A percentile compares a stretch with the other conserved stretches of the same genome.
Evolutionary conservation across 2,329 filamentous ascomycete species (phyloP).

Genomic region (Penicillium sp.): DNA sequence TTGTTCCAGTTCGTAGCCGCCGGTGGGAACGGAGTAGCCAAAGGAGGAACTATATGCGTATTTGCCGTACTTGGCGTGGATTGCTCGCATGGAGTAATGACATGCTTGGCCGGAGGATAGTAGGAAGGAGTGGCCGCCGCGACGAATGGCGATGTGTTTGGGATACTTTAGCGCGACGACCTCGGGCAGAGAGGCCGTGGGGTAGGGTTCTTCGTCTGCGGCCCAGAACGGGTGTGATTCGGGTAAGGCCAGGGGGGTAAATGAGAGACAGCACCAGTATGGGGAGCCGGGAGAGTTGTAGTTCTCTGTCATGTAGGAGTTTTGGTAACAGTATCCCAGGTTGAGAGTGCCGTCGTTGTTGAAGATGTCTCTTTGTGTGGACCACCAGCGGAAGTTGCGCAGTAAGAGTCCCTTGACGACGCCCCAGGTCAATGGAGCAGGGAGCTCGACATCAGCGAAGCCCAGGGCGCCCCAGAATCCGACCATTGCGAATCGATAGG

Average conservation of each 20-base stretch:
- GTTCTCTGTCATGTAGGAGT: slow-evolving; percentile 76
- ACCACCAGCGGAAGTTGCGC: slow-evolving; percentile 73
- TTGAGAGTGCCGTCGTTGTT: slow-evolving; percentile 67
- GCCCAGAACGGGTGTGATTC: slow-evolving; percentile 70
- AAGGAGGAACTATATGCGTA: slow-evolving; percentile 73
- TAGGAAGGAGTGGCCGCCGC: slow-evolving; percentile 70
- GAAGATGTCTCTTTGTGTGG: slow-evolving; percentile 68
- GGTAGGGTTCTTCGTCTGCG: slow-evolving; percentile 51
- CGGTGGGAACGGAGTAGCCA: slow-evolving; percentile 70
- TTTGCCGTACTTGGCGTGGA: slow-evolving; percentile 73
- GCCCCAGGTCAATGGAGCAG: slow-evolving; percentile 67
- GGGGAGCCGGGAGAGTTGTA: slow-evolving; percentile 70
- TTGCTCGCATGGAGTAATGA: slow-evolving; percentile 74
- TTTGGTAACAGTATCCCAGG: slow-evolving; percentile 71
- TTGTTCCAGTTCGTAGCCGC: slow-evolving; percentile 68
- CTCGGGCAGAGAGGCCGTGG: slow-evolving; percentile 12
- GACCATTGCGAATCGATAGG: slow-evolving; percentile 81
- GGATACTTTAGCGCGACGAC: slow-evolving; percentile 60
- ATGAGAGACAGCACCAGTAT: slow-evolving; percentile 75
- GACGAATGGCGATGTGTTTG: slow-evolving; percentile 64
- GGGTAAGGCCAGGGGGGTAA: slow-evolving; percentile 66
- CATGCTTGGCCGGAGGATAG: slow-evolving; percentile 73
- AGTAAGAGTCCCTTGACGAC: slow-evolving; percentile 71
- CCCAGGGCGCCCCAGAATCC: slow-evolving; percentile 75
- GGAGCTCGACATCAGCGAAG: slow-evolving; percentile 68